Conservation (phyloP, 331 rosid species). For the Acacia pycnantha region DNA sequence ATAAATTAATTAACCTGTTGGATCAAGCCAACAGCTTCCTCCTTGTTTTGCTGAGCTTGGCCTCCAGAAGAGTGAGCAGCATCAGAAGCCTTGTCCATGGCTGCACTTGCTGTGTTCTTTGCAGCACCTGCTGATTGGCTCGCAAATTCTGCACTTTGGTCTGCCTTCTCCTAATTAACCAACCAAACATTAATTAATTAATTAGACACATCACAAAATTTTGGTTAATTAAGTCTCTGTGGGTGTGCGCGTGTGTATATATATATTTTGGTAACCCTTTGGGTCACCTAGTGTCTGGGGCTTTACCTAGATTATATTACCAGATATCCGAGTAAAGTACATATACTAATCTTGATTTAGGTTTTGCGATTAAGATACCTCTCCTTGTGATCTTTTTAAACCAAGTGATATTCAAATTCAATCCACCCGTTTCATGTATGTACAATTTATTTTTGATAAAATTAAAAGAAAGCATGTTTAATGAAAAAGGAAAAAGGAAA, state of each 20-base stretch:
- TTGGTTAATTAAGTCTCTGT: background rate
- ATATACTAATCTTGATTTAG: too few relatives aligned
- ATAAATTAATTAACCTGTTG: constrained; percentile 68
- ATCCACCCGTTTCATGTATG: background rate
- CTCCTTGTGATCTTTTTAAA: too few relatives aligned
- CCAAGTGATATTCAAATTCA: too few relatives aligned
- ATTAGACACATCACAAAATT: background rate
- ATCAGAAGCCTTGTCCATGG: constrained; percentile 33
- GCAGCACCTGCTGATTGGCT: background rate
- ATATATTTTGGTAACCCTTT: too few relatives aligned
- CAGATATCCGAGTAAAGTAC: too few relatives aligned
- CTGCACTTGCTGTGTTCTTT: constrained; percentile 33
- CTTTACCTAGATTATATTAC: too few relatives aligned
- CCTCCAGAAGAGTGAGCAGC: constrained; percentile 43
- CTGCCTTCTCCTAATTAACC: constrained; percentile 42
- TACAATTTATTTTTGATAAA: background rate
- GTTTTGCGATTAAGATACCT: too few relatives aligned
- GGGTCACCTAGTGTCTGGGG: too few relatives aligned
- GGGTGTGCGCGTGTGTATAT: too few relatives aligned
- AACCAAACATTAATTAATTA: too few relatives aligned
- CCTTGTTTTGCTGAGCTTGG: constrained; percentile 42
- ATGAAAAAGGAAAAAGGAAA: too few relatives aligned
- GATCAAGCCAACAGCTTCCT: constrained; percentile 52
- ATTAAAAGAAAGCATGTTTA: background rate
- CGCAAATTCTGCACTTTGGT: constrained; percentile 28